Base-by-base conservation (phyloP, 768 basidiomycete species). In the Lyophyllum atratum region DNA sequence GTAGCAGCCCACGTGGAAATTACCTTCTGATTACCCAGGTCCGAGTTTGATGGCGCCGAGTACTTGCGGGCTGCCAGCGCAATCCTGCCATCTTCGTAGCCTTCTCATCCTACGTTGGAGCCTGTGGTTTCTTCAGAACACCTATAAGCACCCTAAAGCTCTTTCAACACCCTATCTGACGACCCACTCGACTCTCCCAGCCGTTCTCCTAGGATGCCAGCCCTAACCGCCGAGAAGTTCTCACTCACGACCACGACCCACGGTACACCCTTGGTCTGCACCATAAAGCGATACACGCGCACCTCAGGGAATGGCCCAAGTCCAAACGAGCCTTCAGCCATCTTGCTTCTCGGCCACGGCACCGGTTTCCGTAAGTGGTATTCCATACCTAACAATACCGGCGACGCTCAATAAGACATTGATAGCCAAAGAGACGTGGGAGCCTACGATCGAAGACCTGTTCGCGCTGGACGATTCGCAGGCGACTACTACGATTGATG, bases 361-460 rank as follows among this genome's bases (percentile, higher is more conserved):
- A 62, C 72, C 43, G 71, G 71, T 19, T 72, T 72, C 52, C 66
- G 71, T 69, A 53, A 48, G 68, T 66, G 12, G n/a, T 22, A 24
- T 24, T 22, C n/a, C 24, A 3, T 26, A 24, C 10, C 0, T 6
- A 12, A n/a, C 3, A 9, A 33, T 3, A 40, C 17, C 4, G 2
- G 1, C 17, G 29, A 31, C 26, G 17, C 24, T 40, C 12, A 56
- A 31, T 51, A 9, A 19, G 33, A 8, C 3, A 3, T 25, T 28
- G 26, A 14, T 47, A 77, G 76, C 68, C 54, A 78, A 78, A 57
- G 76, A 78, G 57, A 70, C 59, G 1, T 78, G 75, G 76, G 75
- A 78, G 48, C 74, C 75, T 1, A 70, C 64, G 1, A 65, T 76
- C 19, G 66, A 72, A 19, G 66, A 67, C 34, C 50, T 76, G 2